A percentile compares a stretch with the other conserved stretches of the same genome.
These are phyloP conservation scores for Cyclotella baltica DNA, from an alignment of 108 stramenopile genomes.

Conservation along the genomic window DNA sequence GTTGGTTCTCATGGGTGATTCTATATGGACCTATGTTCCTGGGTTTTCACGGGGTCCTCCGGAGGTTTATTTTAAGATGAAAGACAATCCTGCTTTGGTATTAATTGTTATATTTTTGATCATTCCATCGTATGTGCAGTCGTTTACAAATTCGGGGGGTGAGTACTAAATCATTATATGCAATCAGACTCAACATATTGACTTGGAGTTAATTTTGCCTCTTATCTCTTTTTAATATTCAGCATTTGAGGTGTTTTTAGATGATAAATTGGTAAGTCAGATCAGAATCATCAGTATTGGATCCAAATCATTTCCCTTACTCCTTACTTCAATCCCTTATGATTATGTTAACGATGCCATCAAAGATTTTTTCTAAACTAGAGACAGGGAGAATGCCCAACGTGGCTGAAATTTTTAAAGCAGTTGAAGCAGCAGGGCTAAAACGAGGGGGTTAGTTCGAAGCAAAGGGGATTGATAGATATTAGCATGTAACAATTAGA, in stretches of 20 bases:
- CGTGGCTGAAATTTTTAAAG: constrained; percentile 37
- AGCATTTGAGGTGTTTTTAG: constrained; percentile 53
- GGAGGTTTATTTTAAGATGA: constrained; percentile 52
- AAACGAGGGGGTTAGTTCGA: constrained; percentile 26
- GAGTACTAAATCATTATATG: not conserved
- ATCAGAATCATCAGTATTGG: not conserved
- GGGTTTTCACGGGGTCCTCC: constrained; percentile 36
- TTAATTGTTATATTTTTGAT: constrained; percentile 50
- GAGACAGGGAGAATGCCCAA: constrained; percentile 53
- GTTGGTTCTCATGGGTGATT: constrained; percentile 41
- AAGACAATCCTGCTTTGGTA: constrained; percentile 46
- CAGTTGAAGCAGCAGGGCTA: constrained; percentile 43
- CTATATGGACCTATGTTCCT: constrained; percentile 47
- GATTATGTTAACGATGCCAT: not conserved
- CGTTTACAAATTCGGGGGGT: constrained; percentile 43
- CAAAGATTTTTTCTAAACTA: constrained; percentile 52
- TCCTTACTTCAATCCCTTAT: not conserved
- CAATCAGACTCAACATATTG: not conserved
- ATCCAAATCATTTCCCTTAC: not conserved
- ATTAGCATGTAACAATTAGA: not conserved
- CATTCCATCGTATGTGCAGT: constrained; percentile 48
- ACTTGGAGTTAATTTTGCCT: not conserved
- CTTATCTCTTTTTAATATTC: not conserved
- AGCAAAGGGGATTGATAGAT: not conserved
- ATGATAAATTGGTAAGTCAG: constrained; percentile 46